A percentile compares a stretch with the other conserved stretches of the same genome.
phyloP scores from a whole-genome alignment of 2,329 filamentous ascomycete genomes.

The Epichloe coenophiala region DNA sequence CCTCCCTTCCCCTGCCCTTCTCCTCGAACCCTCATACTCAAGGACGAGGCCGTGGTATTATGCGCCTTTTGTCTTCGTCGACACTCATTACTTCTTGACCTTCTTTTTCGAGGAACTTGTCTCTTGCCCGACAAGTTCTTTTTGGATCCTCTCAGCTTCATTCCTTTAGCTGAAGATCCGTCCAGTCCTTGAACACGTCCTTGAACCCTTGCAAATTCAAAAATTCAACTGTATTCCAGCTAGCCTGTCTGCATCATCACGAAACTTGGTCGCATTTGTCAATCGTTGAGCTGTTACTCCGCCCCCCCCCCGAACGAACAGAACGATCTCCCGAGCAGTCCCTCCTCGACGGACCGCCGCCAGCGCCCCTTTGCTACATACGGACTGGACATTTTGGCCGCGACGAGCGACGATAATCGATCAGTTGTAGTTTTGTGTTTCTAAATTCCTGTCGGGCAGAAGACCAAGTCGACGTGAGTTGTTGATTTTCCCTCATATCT shows the following conservation, averaged over 20 bases:
- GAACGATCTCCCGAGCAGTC: background rate
- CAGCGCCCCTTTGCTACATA: background rate
- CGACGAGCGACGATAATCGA: too few species aligned
- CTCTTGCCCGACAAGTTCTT: background rate
- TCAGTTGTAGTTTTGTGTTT: too few species aligned
- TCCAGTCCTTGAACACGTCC: slow-evolving; percentile 20
- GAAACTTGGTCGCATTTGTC: background rate
- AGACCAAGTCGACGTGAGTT: background rate
- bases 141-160: slow-evolving; percentile 13
- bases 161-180: slow-evolving; percentile 23
- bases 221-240: background rate
- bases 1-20: background rate
- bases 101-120: slow-evolving; percentile 1
- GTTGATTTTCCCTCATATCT: background rate
- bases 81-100: slow-evolving; percentile 1
- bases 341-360: background rate
- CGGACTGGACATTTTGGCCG: too few species aligned
- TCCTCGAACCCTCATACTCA: background rate
- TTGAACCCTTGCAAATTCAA: slow-evolving; percentile 5
- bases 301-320: background rate
- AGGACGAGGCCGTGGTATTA: background rate
- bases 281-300: background rate
- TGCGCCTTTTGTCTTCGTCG: background rate
- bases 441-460: background rate
- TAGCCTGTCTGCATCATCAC: background rate